These are phyloP conservation scores for Skeletonema tropicum DNA, from an alignment of 108 stramenopile genomes.

Conservation along the genomic window DNA sequence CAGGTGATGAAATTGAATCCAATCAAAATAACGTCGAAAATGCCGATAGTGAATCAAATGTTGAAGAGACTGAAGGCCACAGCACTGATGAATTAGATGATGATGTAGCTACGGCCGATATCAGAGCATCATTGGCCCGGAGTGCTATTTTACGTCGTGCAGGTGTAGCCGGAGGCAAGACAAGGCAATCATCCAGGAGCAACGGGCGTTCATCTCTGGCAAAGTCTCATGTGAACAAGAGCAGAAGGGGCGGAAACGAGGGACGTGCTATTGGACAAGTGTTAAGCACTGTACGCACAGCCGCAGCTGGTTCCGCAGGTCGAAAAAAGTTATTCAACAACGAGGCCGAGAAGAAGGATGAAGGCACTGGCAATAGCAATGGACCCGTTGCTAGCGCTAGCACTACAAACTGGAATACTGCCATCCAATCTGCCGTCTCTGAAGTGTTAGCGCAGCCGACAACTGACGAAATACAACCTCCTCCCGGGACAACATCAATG, in stretches of 20 bases:
- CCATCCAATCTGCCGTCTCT: slow-evolving; percentile 36
- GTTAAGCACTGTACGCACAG: slow-evolving; percentile 41
- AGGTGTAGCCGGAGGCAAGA: slow-evolving; percentile 17
- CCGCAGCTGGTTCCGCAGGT: slow-evolving; percentile 26
- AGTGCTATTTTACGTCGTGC: slow-evolving; percentile 24
- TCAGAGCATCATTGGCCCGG: slow-evolving; percentile 19
- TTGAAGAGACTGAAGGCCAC: slow-evolving; percentile 2
- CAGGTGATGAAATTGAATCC: neutral
- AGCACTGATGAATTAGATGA: slow-evolving; percentile 12
- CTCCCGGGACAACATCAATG: slow-evolving; percentile 33
- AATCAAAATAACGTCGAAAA: slow-evolving; percentile 6
- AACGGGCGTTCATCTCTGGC: slow-evolving; percentile 26
- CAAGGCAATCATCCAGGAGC: slow-evolving; percentile 13
- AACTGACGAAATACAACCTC: slow-evolving; percentile 5
- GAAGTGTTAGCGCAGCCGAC: slow-evolving; percentile 24
- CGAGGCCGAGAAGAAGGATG: neutral
- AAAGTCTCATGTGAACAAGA: slow-evolving; percentile 24
- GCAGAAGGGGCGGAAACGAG: neutral
- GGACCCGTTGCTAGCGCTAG: neutral
- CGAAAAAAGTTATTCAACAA: neutral
- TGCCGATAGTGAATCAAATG: neutral
- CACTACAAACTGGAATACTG: slow-evolving; percentile 24
- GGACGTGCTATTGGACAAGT: slow-evolving; percentile 32
- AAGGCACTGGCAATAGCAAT: neutral
- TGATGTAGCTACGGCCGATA: slow-evolving; percentile 1